Evolutionary conservation across 2,329 filamentous ascomycete species (phyloP), one percentile per base, ranked within the genome.

Genomic region (Trichophyton rubrum): DNA sequence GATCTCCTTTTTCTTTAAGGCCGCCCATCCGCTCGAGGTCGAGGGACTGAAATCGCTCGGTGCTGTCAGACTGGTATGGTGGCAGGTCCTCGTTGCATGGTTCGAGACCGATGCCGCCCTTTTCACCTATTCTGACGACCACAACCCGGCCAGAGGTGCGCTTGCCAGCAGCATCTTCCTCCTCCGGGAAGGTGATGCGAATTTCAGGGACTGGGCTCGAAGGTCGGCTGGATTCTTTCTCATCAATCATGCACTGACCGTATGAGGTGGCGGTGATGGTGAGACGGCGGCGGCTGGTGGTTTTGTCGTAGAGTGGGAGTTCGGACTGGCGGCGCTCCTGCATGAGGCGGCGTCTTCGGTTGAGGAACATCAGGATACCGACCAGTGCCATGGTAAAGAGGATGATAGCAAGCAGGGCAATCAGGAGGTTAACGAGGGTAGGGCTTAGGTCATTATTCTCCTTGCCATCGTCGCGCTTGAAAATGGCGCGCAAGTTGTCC

Each of bases 121-220:
- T 87, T 66, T 97, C 93, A 64, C 91, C 90, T 58, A 97, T 89
- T 59, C 89, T 84, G 60, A 99, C 92, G 40, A 97, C 85, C 22
- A 99, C 87, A 58, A 97, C 90, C 35, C 91, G 85, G 38, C 92
- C 92, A 66, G 87, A 90, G 77, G 88, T 88, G 68, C 82, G 82
- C 74, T 85, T 89, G 67, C 92, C 92, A 60, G 77, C 70, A 57
- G 83, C 78, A 66, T 90, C 88, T 70, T 96, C 91, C 67, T 95
- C 86, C 79, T 97, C 93, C 15, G 93, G 93, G 79, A 99, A 97
- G 40, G 93, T 97, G 74, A 99, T 96, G 75, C 91, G 90, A 69
- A 99, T 99, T 77, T 97, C 89, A 20, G 93, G 93, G 30, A 97
- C 89, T n/a, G 88, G 86, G 53, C 87, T 89, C 68, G 87, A 79